Evolutionary conservation across 495 filamentous ascomycete genomes (phyloP).

Genomic region (Aspergillus diversus): DNA sequence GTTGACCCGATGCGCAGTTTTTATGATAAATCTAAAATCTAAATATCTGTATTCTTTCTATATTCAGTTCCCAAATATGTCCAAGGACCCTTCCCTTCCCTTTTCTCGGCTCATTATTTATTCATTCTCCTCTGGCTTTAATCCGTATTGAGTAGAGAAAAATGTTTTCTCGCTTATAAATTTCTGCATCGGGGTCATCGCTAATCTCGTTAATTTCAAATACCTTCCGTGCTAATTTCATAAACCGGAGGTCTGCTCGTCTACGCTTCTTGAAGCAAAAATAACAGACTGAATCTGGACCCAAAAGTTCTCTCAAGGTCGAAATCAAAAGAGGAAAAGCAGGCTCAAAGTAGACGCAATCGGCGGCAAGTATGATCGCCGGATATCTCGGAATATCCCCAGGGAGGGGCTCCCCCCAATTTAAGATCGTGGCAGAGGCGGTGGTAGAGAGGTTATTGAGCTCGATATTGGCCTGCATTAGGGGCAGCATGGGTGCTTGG

Average conservation of each 20-base stretch:
- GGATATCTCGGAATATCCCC: slow-evolving; percentile 50
- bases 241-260: slow-evolving; percentile 72
- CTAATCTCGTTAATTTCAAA: slow-evolving; percentile 66
- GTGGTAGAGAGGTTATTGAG: slow-evolving; percentile 71
- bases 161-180: slow-evolving; percentile 63
- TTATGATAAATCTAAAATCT: neutral
- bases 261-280: slow-evolving; percentile 96
- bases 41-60: slow-evolving; percentile 1
- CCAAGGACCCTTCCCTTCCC: neutral
- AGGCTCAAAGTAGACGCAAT: slow-evolving; percentile 97
- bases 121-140: slow-evolving; percentile 31
- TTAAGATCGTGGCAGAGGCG: slow-evolving; percentile 65
- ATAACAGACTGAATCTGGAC: slow-evolving; percentile 68
- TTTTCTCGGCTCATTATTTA: neutral
- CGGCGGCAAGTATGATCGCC: slow-evolving; percentile 85
- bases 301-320: slow-evolving; percentile 70
- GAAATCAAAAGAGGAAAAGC: slow-evolving; percentile 84
- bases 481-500: slow-evolving; percentile 75
- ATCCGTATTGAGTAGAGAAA: slow-evolving; percentile 64
- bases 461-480: slow-evolving; percentile 82
- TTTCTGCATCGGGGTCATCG: slow-evolving; percentile 59
- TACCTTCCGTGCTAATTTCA: slow-evolving; percentile 66
- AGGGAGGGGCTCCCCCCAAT: slow-evolving; percentile 66
- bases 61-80: neutral
- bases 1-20: too few relatives aligned